Percentiles rank a stretch among this genome's conserved stretches.
These are phyloP conservation scores for Cudoniella acicularis DNA, from an alignment of 495 filamentous ascomycete species.

Conservation along the genomic window DNA sequence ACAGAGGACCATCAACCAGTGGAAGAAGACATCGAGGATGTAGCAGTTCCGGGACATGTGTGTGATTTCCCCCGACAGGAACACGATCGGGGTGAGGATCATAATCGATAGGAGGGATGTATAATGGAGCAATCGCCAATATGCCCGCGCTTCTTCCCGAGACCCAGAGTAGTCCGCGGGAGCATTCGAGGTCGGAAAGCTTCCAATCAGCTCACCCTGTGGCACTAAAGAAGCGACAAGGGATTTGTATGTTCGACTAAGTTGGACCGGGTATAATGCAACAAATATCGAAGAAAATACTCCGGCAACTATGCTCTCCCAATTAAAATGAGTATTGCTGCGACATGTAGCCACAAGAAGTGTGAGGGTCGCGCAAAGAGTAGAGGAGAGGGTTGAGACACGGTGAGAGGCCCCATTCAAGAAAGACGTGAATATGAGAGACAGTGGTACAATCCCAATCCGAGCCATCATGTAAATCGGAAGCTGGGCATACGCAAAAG, in stretches of 20 bases:
- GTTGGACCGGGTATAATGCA: slow-evolving; percentile 44
- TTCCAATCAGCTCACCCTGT: slow-evolving; percentile 22
- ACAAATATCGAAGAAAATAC: slow-evolving; percentile 48
- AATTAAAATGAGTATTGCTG: slow-evolving; percentile 36
- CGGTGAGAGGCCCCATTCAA: slow-evolving; percentile 38
- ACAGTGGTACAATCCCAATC: slow-evolving; percentile 41
- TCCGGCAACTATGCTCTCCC: slow-evolving; percentile 47
- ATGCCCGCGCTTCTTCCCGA: slow-evolving; percentile 40
- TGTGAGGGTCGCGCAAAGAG: slow-evolving; percentile 45
- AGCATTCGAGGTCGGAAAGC: slow-evolving; percentile 5
- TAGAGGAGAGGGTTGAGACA: slow-evolving; percentile 42
- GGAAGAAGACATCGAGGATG: slow-evolving; percentile 37
- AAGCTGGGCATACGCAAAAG: slow-evolving; percentile 45
- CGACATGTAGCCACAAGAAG: slow-evolving; percentile 42
- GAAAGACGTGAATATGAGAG: slow-evolving; percentile 41
- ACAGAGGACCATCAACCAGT: slow-evolving; percentile 31
- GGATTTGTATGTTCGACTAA: slow-evolving; percentile 42
- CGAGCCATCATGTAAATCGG: slow-evolving; percentile 46
- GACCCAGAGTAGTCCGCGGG: slow-evolving; percentile 24
- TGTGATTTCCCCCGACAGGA: slow-evolving; percentile 42
- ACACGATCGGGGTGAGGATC: slow-evolving; percentile 41
- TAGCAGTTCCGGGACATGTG: slow-evolving; percentile 46
- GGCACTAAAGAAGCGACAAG: slow-evolving; percentile 23
- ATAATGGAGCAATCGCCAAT: slow-evolving; percentile 48
- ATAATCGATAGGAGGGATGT: slow-evolving; percentile 42